Evolutionary conservation across 2,329 filamentous ascomycete species (phyloP), one percentile per base, ranked within the genome.

Genomic region (Diplodia intermedia): DNA sequence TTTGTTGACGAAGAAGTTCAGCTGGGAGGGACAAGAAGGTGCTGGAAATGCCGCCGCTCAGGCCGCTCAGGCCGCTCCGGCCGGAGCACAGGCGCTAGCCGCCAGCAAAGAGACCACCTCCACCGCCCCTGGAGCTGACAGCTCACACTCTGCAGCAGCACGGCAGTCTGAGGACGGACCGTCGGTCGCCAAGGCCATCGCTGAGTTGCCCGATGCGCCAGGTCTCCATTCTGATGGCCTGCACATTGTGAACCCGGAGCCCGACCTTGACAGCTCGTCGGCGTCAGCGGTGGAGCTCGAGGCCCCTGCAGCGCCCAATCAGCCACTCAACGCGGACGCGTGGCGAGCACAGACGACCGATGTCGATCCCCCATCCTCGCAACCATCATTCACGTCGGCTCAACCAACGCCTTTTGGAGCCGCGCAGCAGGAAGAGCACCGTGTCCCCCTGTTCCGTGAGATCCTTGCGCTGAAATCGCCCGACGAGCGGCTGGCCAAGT

Each of bases 401-500:
- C 60, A 63, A 52, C 29, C 33, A 23, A 20, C 47, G 29, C 8
- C 60, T 26, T 31, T 49, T 52, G 60, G 43, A 52, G 29, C 43
- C 43, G 60, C 60, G 31, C 65, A 67, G 47, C 50, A 65, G 36
- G 50, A 65, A n/a, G 43, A 47, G 50, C 47, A 54, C 43, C 65
- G 65, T 31, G 50, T 68, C 18, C 66, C 66, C 26, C 57, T 57
- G 40, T 94, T 96, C 79, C 87, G 89, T 62, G 91, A 97, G 68
- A 97, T 97, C 69, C 84, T 93, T 73, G 88, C 86, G 9, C 84
- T 95, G 61, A 84, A 86, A 18, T 87, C 86, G 1, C 79, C 89
- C 0, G 78, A 84, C 15, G 89, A 95, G 71, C 88, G 93, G 23
- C 91, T 95, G 69, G 82, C 85, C 53, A 89, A 88, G 15, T 97